phyloP scores from a whole-genome alignment of 2,329 filamentous ascomycete species.

The Phialocephala sp. region DNA sequence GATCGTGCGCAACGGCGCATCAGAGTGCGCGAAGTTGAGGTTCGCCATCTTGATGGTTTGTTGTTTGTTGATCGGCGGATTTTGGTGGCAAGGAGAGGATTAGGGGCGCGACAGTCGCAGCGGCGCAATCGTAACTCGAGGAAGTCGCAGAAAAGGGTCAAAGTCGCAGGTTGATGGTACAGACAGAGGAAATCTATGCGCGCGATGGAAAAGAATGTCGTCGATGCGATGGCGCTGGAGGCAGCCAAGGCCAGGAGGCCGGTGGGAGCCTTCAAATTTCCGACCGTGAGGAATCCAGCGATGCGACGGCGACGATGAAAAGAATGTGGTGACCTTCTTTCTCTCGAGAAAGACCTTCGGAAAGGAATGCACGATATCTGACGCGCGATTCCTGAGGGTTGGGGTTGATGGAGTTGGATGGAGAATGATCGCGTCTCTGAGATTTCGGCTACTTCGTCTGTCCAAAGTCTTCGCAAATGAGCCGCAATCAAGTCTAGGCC shows the following conservation, averaged over 20 bases:
- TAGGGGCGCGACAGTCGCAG: conserved; percentile 27
- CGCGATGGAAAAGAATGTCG: conserved; percentile 33
- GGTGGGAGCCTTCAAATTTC: conserved; percentile 34
- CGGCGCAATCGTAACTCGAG: conserved; percentile 36
- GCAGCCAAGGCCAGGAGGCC: conserved; percentile 42
- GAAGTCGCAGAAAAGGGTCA: conserved; percentile 22
- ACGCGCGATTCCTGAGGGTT: conserved; percentile 42
- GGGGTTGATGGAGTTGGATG: conserved; percentile 27
- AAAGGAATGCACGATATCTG: conserved; percentile 42
- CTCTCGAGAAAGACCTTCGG: conserved; percentile 40
- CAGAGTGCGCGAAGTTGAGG: conserved; percentile 87
- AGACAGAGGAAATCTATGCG: conserved; percentile 32
- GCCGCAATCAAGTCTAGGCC: conserved; percentile 6
- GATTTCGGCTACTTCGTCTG: conserved; percentile 10
- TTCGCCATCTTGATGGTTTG: conserved; percentile 76
- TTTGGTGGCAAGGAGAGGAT: conserved; percentile 26
- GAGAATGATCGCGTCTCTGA: conserved; percentile 21
- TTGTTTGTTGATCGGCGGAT: conserved; percentile 22
- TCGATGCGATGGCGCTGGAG: conserved; percentile 41
- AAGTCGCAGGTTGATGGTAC: conserved; percentile 25
- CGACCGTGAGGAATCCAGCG: conserved; percentile 35
- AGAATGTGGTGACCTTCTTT: conserved; percentile 39
- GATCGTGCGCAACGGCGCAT: conserved; percentile 94
- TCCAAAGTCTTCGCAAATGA: background rate
- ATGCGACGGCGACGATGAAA: conserved; percentile 33